These are phyloP conservation scores for Leishmania major DNA, from an alignment of 208 protist genomes.

Conservation along the genomic window DNA sequence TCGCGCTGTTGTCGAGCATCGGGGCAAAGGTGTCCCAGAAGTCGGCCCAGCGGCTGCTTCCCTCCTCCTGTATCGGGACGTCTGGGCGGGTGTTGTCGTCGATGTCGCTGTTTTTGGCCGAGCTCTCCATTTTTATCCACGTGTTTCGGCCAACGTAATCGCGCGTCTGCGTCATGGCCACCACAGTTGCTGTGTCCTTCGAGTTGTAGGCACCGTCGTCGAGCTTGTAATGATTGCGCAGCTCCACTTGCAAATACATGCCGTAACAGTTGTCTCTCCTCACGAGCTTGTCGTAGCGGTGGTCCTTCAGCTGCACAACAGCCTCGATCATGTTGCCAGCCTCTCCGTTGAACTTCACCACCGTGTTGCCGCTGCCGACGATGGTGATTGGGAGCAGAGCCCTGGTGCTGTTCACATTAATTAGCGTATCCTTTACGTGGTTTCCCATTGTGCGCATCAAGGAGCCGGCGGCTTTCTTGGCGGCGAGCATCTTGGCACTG, in stretches of 20 bases:
- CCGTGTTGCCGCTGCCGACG: constrained; percentile 24
- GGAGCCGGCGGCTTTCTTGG: background rate
- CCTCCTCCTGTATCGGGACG: background rate
- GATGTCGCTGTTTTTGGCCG: background rate
- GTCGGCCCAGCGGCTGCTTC: constrained; percentile 14
- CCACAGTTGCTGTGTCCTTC: background rate
- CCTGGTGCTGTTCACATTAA: constrained; percentile 3
- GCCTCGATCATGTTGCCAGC: constrained; percentile 39
- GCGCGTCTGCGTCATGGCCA: background rate
- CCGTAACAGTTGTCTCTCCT: constrained; percentile 42
- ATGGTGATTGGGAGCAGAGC: constrained; percentile 28
- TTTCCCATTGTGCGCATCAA: background rate
- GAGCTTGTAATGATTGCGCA: constrained; percentile 21
- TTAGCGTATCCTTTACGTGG: constrained; percentile 3
- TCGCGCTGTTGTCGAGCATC: constrained; percentile 62
- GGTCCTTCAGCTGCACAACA: constrained; percentile 47
- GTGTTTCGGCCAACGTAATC: constrained; percentile 2
- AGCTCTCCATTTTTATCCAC: background rate
- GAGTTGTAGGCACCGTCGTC: background rate
- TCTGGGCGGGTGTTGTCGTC: constrained; percentile 1
- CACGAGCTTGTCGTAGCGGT: constrained; percentile 50
- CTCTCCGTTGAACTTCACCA: constrained; percentile 40
- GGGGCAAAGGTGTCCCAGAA: constrained; percentile 62
- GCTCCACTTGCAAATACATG: constrained; percentile 43
- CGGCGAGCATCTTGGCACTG: background rate